Percentiles rank a stretch among this genome's conserved stretches.
Evolutionary conservation across 176 grass and related monocot species (phyloP).

Genomic region (Triticum aestivum): IWGSC_CS_RefSeq_v2.1 NC_057810.1:140640647-140641146

Average conservation of each 20-base stretch:
- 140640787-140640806: constrained; percentile 8
- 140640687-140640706: constrained; percentile 87
- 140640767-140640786: background rate
- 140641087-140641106: background rate
- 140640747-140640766: background rate
- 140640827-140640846: constrained; percentile 74
- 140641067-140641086: background rate
- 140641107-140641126: background rate
- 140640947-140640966: constrained; percentile 8
- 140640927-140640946: constrained; percentile 54
- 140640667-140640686: constrained; percentile 79
- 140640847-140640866: constrained; percentile 84
- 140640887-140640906: constrained; percentile 46
- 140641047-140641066: background rate
- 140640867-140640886: constrained; percentile 83
- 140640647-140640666: constrained; percentile 98
- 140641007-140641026: constrained; percentile 33
- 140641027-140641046: constrained; percentile 65
- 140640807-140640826: constrained; percentile 67
- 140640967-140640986: constrained; percentile 26
- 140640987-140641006: constrained; percentile 8
- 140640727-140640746: constrained; percentile 7
- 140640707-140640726: constrained; percentile 90
- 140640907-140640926: constrained; percentile 16
- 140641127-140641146: too few relatives aligned